Conservation (phyloP, 257 asterid genomes). For the Pogostemon cablin region DNA sequence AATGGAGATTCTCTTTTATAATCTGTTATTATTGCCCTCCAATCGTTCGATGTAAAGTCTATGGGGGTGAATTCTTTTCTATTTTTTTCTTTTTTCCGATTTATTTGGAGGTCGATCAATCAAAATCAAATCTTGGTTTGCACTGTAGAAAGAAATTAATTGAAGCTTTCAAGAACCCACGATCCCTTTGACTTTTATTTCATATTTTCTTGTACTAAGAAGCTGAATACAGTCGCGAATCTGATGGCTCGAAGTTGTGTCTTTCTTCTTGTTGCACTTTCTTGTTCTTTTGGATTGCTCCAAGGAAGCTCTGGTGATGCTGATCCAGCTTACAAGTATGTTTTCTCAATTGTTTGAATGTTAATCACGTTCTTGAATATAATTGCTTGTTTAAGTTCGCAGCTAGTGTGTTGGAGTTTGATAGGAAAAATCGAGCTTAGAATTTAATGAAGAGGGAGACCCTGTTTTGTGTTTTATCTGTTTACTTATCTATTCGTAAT, state of each 20-base stretch:
- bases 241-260: slow-evolving; percentile 48
- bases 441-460: background rate
- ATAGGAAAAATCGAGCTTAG: slow-evolving; percentile 20
- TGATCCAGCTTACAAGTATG: slow-evolving; percentile 75
- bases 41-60: background rate
- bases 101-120: slow-evolving; percentile 41
- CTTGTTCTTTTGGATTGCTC: slow-evolving; percentile 45
- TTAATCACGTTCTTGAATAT: background rate
- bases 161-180: slow-evolving; percentile 26
- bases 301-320: slow-evolving; percentile 68
- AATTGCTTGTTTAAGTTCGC: background rate
- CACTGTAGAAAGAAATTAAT: slow-evolving; percentile 25
- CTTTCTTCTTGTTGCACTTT: slow-evolving; percentile 44
- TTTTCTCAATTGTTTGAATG: background rate
- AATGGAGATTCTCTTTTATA: background rate
- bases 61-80: background rate
- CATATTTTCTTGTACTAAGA: background rate
- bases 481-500: background rate
- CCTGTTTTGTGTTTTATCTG: background rate
- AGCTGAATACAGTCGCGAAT: slow-evolving; percentile 23
- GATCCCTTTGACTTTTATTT: slow-evolving; percentile 31
- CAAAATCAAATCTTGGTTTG: slow-evolving; percentile 41
- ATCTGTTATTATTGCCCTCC: slow-evolving; percentile 23
- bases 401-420: background rate
- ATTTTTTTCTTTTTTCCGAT: slow-evolving; percentile 17